These are phyloP conservation scores for Tricholoma matsutake DNA, from an alignment of 768 basidiomycete species.

Conservation along the genomic window DNA sequence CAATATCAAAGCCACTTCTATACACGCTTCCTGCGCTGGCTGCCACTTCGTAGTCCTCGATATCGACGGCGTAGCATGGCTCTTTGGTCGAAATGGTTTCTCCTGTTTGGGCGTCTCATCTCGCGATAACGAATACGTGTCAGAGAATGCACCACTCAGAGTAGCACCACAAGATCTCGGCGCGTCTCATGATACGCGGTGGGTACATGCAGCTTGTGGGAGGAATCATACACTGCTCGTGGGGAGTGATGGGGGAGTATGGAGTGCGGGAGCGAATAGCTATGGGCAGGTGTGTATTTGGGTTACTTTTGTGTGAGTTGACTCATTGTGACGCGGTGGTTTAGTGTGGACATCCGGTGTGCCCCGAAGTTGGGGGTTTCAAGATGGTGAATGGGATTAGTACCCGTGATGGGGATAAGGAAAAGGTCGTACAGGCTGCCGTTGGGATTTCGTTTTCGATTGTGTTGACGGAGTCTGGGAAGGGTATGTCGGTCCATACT, in stretches of 20 bases:
- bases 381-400: conserved; percentile 54
- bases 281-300: conserved; percentile 66
- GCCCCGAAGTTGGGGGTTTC: conserved; percentile 66
- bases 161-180: conserved; percentile 61
- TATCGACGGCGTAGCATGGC: conserved; percentile 76
- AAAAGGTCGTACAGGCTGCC: conserved; percentile 66
- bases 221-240: conserved; percentile 81
- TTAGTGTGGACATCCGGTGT: conserved; percentile 70
- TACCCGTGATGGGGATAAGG: conserved; percentile 53
- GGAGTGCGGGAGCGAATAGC: conserved; percentile 81
- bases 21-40: conserved; percentile 73
- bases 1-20: conserved; percentile 69
- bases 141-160: conserved; percentile 71
- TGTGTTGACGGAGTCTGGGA: conserved; percentile 79
- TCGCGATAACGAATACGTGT: conserved; percentile 52
- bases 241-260: conserved; percentile 76
- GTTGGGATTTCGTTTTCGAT: conserved; percentile 86
- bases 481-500: conserved; percentile 42
- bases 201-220: conserved; percentile 83
- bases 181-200: conserved; percentile 51
- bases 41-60: conserved; percentile 79
- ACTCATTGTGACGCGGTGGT: not conserved
- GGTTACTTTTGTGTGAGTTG: not conserved
- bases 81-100: conserved; percentile 84
- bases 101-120: conserved; percentile 42